A percentile compares a stretch with the other conserved stretches of the same genome.
Evolutionary conservation across 129 eudicot genomes (phyloP).

Genomic region (Escallonia rubra): DNA sequence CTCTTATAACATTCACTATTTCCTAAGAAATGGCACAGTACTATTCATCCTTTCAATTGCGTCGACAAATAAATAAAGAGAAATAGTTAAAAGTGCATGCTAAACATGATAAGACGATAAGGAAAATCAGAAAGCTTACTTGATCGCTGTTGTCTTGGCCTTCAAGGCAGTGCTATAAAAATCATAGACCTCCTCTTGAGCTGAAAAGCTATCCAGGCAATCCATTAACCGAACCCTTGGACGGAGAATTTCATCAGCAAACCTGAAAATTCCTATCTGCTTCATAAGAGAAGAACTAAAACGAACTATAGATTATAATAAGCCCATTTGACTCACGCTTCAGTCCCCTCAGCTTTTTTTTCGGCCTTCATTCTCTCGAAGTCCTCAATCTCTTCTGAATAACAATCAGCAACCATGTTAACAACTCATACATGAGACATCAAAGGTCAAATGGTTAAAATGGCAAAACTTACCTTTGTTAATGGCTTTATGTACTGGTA

Average conservation of each 20-base stretch:
- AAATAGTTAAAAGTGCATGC: too few species aligned
- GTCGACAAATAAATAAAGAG: neutral
- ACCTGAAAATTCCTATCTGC: constrained; percentile 32
- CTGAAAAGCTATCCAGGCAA: constrained; percentile 69
- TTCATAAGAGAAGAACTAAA: constrained; percentile 15
- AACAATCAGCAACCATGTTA: constrained; percentile 6
- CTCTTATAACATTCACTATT: neutral
- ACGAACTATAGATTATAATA: constrained; percentile 1
- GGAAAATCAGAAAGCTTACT: constrained; percentile 37
- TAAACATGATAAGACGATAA: neutral
- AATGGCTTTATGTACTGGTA: constrained; percentile 78
- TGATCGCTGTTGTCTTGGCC: constrained; percentile 74
- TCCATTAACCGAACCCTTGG: constrained; percentile 86
- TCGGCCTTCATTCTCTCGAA: constrained; percentile 57
- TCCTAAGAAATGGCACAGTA: neutral
- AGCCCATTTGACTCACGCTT: constrained; percentile 47
- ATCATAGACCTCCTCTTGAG: constrained; percentile 86
- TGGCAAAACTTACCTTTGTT: constrained; percentile 56
- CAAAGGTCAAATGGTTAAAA: neutral
- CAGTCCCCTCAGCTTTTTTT: constrained; percentile 51
- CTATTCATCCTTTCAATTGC: neutral
- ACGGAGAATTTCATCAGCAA: constrained; percentile 74
- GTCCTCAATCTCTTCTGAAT: constrained; percentile 69
- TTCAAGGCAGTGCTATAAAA: constrained; percentile 85
- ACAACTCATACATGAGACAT: neutral